These are phyloP conservation scores for Macroventuria anomochaeta DNA, from an alignment of 2,329 filamentous ascomycete species.

Conservation along the genomic window DNA sequence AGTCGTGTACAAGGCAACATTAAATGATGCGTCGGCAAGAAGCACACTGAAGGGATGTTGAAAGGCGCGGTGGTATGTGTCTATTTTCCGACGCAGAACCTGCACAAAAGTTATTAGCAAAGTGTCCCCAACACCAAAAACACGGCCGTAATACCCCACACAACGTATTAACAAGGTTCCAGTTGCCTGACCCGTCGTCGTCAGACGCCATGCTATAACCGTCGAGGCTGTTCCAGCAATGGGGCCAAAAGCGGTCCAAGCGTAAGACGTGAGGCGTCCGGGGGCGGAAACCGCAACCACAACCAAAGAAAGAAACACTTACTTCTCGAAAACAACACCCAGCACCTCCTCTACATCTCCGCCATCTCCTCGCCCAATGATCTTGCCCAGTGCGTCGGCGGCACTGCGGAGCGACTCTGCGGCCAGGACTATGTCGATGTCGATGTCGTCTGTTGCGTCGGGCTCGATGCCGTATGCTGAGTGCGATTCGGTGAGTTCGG, in stretches of 20 bases:
- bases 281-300: neutral
- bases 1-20: too few species aligned
- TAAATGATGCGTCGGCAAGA: too few species aligned
- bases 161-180: neutral
- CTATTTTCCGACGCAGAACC: slow-evolving; percentile 34
- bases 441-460: slow-evolving; percentile 53
- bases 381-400: slow-evolving; percentile 65
- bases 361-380: slow-evolving; percentile 83
- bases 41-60: neutral
- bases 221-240: slow-evolving; percentile 6
- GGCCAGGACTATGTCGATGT: slow-evolving; percentile 89
- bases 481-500: slow-evolving; percentile 6
- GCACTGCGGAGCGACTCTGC: slow-evolving; percentile 80
- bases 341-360: slow-evolving; percentile 95
- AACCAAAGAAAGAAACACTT: slow-evolving; percentile 49
- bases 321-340: slow-evolving; percentile 98
- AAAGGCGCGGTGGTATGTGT: neutral
- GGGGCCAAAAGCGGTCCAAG: slow-evolving; percentile 9
- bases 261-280: neutral
- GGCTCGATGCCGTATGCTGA: slow-evolving; percentile 8
- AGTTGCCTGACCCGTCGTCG: slow-evolving; percentile 10
- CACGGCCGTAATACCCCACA: neutral
- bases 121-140: neutral
- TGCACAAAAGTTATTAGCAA: slow-evolving; percentile 7
- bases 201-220: slow-evolving; percentile 35